Conservation (phyloP, 345 rosid genomes). For the Populus tremula region DNA sequence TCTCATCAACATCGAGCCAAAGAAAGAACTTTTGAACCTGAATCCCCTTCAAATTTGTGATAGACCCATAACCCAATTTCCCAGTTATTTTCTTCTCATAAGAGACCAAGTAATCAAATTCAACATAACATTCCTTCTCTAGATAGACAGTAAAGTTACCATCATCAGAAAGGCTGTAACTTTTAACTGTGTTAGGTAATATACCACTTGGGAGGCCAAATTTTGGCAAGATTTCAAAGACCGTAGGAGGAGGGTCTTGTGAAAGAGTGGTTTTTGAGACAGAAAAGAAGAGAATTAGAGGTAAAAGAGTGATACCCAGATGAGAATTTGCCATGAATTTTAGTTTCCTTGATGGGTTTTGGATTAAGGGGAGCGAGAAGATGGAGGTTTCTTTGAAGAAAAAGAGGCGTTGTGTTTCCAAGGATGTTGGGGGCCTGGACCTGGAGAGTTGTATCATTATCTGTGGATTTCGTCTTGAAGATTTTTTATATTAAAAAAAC, state of each 20-base stretch:
- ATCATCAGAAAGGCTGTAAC: slow-evolving; percentile 60
- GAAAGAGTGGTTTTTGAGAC: slow-evolving; percentile 18
- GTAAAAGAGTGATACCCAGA: slow-evolving; percentile 6
- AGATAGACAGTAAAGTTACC: slow-evolving; percentile 59
- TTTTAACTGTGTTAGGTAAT: slow-evolving; percentile 55
- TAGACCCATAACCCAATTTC: slow-evolving; percentile 65
- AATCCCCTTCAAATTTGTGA: slow-evolving; percentile 71
- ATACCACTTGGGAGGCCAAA: slow-evolving; percentile 90
- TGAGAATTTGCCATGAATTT: slow-evolving; percentile 1
- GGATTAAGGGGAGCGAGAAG: background rate
- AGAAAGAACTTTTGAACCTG: slow-evolving; percentile 68
- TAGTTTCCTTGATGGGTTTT: background rate
- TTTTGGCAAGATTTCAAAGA: slow-evolving; percentile 77
- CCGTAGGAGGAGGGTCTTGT: slow-evolving; percentile 35
- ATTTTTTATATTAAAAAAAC: background rate
- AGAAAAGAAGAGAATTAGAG: slow-evolving; percentile 24
- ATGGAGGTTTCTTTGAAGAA: background rate
- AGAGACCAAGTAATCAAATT: slow-evolving; percentile 81
- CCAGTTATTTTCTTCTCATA: slow-evolving; percentile 70
- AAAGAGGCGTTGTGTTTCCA: background rate
- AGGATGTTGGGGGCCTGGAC: background rate
- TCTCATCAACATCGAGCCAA: slow-evolving; percentile 81
- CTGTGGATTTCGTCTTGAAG: background rate
- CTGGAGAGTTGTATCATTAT: background rate
- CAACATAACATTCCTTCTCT: slow-evolving; percentile 51